These are phyloP conservation scores for Blastobotrys parvus DNA, from an alignment of 805 yeast genomes.

Conservation along the genomic window DNA sequence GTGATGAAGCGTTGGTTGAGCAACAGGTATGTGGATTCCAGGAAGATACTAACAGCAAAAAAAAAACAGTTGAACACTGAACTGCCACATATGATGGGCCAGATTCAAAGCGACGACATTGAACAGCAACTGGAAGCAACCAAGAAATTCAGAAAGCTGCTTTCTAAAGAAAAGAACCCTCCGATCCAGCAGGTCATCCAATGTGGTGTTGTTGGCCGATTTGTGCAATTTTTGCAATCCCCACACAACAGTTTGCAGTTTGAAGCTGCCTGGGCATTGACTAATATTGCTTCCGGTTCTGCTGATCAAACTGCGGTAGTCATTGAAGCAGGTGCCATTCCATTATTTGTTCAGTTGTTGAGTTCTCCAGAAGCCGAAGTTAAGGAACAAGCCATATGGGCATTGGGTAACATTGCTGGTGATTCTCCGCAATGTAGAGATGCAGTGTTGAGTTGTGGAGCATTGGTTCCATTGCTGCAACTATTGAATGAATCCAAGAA, in stretches of 20 bases:
- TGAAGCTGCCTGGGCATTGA: constrained; percentile 99
- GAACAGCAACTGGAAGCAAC: constrained; percentile 84
- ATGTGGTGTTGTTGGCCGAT: constrained; percentile 85
- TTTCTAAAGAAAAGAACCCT: constrained; percentile 91
- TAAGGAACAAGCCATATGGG: constrained; percentile 99
- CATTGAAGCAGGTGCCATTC: constrained; percentile 90
- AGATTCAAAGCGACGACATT: constrained; percentile 64
- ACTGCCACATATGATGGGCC: constrained; percentile 77
- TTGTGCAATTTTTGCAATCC: constrained; percentile 75
- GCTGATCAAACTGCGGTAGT: constrained; percentile 85
- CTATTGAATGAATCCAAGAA: constrained; percentile 75
- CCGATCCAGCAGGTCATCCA: constrained; percentile 91
- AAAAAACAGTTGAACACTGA: constrained; percentile 35
- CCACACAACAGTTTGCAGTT: constrained; percentile 80
- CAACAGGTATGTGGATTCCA: constrained; percentile 16
- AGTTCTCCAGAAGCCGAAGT: constrained; percentile 80
- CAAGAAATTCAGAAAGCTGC: constrained; percentile 83
- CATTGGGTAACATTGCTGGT: constrained; percentile 97
- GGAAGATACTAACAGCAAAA: constrained; percentile 18
- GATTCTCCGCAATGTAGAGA: constrained; percentile 89
- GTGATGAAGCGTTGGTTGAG: constrained; percentile 35
- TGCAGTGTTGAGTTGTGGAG: constrained; percentile 73
- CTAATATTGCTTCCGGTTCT: constrained; percentile 93
- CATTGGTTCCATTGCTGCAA: constrained; percentile 79
- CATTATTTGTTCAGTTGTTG: constrained; percentile 75